These are phyloP conservation scores for Myxozyma neglecta DNA, from an alignment of 805 yeast species.

Conservation along the genomic window DNA sequence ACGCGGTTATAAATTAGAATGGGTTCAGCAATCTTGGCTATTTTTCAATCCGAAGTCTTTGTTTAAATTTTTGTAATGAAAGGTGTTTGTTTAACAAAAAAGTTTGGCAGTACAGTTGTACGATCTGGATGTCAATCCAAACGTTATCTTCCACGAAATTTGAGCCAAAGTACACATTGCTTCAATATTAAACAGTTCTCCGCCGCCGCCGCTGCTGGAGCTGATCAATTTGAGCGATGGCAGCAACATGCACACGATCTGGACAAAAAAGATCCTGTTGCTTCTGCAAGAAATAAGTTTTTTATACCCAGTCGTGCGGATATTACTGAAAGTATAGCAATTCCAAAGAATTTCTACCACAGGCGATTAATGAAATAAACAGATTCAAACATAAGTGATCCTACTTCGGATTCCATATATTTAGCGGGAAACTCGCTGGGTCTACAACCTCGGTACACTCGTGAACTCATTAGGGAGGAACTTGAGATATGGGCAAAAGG, in stretches of 20 bases:
- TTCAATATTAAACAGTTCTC: background rate
- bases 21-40: too few species aligned
- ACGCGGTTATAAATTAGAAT: too few species aligned
- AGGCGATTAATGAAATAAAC: background rate
- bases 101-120: too few species aligned
- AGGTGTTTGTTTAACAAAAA: too few species aligned
- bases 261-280: constrained; percentile 25
- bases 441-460: constrained; percentile 70
- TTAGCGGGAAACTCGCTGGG: constrained; percentile 95
- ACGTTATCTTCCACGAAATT: too few species aligned
- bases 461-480: constrained; percentile 60
- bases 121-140: too few species aligned
- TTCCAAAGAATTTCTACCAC: background rate
- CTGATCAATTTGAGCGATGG: background rate
- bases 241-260: constrained; percentile 15
- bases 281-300: constrained; percentile 19
- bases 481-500: constrained; percentile 77
- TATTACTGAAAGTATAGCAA: constrained; percentile 20
- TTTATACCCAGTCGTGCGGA: constrained; percentile 28
- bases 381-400: constrained; percentile 9
- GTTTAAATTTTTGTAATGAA: too few species aligned
- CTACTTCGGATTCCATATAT: constrained; percentile 45
- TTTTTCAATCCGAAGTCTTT: too few species aligned
- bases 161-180: too few species aligned
- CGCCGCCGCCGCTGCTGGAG: background rate